Conservation (phyloP, 441 rosid species). For the Biscutella laevigata region DNA sequence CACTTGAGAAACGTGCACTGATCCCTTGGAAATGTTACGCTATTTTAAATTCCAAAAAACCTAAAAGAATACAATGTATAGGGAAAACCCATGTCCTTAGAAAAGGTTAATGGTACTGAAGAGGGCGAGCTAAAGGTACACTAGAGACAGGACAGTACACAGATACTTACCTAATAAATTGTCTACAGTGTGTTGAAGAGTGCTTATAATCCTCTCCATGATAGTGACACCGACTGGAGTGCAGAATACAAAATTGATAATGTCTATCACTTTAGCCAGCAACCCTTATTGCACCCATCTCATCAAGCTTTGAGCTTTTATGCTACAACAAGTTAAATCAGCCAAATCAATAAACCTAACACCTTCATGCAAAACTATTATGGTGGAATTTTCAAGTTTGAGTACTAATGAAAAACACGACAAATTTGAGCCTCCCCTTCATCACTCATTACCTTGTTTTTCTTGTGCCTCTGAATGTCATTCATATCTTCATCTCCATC, state of each 20-base stretch:
- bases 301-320: slow-evolving; percentile 84
- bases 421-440: neutral
- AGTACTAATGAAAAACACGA: neutral
- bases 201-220: slow-evolving; percentile 23
- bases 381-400: neutral
- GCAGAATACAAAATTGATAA: slow-evolving; percentile 20
- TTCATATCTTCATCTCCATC: slow-evolving; percentile 86
- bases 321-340: slow-evolving; percentile 41
- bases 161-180: slow-evolving; percentile 25
- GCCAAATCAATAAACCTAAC: slow-evolving; percentile 9
- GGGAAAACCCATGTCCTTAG: neutral
- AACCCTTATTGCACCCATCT: slow-evolving; percentile 79
- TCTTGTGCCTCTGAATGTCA: slow-evolving; percentile 76
- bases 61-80: neutral
- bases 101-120: neutral
- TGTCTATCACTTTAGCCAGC: slow-evolving; percentile 54
- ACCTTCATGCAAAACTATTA: neutral
- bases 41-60: neutral
- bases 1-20: neutral
- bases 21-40: neutral
- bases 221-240: slow-evolving; percentile 17
- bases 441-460: slow-evolving; percentile 70
- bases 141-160: neutral
- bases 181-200: slow-evolving; percentile 27
- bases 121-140: too few relatives aligned